These are phyloP conservation scores for Xylaria sp. DNA, from an alignment of 2,329 filamentous ascomycete species.

Conservation along the genomic window DNA sequence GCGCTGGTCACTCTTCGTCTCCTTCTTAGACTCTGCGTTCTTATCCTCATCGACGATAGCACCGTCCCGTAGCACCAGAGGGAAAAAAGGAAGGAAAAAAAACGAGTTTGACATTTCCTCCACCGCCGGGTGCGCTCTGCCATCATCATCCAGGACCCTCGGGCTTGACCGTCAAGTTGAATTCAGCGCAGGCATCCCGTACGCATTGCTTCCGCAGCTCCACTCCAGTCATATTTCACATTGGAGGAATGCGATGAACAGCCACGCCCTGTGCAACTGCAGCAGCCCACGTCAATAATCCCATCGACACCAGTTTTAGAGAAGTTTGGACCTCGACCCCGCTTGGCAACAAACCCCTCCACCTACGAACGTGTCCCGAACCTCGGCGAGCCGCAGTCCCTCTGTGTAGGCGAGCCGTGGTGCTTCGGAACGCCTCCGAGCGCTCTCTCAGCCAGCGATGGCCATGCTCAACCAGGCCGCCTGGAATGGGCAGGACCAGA, in stretches of 20 bases:
- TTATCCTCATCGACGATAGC: conserved; percentile 1
- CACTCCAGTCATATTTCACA: background rate
- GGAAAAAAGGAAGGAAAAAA: no score
- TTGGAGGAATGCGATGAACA: conserved; percentile 17
- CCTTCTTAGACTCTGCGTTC: background rate
- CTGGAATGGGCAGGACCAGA: conserved; percentile 64
- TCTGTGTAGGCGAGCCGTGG: conserved; percentile 4
- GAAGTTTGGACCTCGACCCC: background rate
- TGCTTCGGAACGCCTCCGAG: conserved; percentile 2
- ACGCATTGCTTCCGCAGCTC: conserved; percentile 11
- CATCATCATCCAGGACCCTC: background rate
- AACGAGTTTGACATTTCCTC: background rate
- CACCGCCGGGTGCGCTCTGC: background rate
- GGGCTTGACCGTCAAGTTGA: background rate
- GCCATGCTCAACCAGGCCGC: conserved; percentile 58
- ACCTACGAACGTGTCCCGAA: background rate
- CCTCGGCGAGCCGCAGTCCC: conserved; percentile 11
- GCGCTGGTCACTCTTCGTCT: conserved; percentile 4
- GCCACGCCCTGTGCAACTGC: conserved; percentile 9
- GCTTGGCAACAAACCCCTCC: background rate
- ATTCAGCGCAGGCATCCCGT: background rate
- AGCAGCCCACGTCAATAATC: background rate
- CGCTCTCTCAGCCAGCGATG: conserved; percentile 27
- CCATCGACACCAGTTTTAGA: background rate
- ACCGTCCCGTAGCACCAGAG: background rate